Conservation (phyloP, 2,329 filamentous ascomycete genomes). For the Colletotrichum tropicale region DNA sequence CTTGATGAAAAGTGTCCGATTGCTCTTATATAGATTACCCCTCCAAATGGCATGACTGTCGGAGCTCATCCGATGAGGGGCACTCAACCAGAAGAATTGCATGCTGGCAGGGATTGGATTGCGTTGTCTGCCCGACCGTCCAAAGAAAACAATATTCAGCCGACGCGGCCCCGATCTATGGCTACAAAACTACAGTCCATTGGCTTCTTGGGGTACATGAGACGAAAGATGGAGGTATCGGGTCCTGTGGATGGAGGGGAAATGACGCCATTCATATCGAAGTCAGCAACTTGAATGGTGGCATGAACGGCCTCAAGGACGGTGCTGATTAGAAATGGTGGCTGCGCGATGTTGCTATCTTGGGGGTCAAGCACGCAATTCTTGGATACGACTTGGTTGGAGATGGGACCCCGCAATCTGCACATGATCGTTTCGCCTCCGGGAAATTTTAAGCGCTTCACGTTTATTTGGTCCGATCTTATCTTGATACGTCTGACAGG, state of each 20-base stretch:
- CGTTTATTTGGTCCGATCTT: background rate
- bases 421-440: background rate
- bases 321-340: slow-evolving; percentile 11
- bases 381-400: background rate
- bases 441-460: background rate
- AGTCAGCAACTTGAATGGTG: background rate
- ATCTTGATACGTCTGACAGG: background rate
- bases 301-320: background rate
- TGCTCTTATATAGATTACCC: slow-evolving; percentile 13
- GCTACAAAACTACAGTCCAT: background rate
- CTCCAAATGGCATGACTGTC: background rate
- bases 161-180: background rate
- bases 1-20: background rate
- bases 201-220: background rate
- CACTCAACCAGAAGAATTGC: slow-evolving; percentile 2
- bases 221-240: background rate
- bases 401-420: slow-evolving; percentile 6
- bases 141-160: background rate
- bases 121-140: slow-evolving; percentile 26
- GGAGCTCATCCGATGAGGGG: slow-evolving; percentile 9
- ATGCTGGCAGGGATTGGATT: slow-evolving; percentile 58
- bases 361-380: slow-evolving; percentile 16
- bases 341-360: slow-evolving; percentile 15
- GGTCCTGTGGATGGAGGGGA: background rate
- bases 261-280: slow-evolving; percentile 13